Percentiles rank a stretch among this genome's conserved stretches.
These are phyloP conservation scores for Tetradesmus obliquus DNA, from an alignment of 139 green algal species.

Conservation along the genomic window DNA sequence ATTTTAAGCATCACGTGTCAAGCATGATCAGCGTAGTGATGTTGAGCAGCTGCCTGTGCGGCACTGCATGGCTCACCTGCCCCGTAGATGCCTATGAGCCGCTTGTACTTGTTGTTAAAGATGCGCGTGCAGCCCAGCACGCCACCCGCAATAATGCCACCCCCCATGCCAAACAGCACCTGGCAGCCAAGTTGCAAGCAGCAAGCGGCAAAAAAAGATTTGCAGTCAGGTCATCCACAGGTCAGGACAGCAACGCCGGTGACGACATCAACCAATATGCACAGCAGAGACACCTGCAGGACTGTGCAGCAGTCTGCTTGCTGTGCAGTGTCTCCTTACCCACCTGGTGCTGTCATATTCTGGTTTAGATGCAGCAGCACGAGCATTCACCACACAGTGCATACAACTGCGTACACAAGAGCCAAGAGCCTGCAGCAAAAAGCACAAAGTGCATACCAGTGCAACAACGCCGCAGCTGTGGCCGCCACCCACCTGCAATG, in stretches of 20 bases:
- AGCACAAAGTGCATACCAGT: neutral
- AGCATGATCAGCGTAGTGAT: too few relatives aligned
- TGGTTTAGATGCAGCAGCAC: too few relatives aligned
- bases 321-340: neutral
- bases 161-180: constrained; percentile 74
- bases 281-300: neutral
- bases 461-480: neutral
- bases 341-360: too few relatives aligned
- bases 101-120: constrained; percentile 70
- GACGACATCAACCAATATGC: neutral
- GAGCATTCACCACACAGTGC: neutral
- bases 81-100: constrained; percentile 64
- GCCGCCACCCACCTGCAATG: constrained; percentile 29
- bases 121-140: constrained; percentile 66
- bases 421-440: neutral
- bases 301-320: neutral
- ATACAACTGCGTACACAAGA: neutral
- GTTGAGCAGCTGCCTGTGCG: too few relatives aligned
- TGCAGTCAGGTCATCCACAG: too few relatives aligned
- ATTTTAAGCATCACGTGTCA: too few relatives aligned
- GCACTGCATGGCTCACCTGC: constrained; percentile 24
- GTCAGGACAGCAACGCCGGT: too few relatives aligned
- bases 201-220: neutral
- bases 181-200: neutral
- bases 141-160: constrained; percentile 62